Base-by-base conservation (phyloP, 257 asterid genomes). In the Verbena officinalis region DNA sequence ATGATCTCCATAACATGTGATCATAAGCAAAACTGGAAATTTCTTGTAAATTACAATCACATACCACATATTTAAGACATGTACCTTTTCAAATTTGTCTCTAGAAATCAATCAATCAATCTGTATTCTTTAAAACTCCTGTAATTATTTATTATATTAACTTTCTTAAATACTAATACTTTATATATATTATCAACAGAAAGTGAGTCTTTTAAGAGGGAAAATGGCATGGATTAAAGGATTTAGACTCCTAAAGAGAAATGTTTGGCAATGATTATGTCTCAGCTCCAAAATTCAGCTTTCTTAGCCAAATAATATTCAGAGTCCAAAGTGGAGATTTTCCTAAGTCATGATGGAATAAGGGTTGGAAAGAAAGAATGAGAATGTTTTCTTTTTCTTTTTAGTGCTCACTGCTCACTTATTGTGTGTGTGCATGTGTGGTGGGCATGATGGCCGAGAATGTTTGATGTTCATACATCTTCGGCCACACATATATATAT, bases 261-360 rank as follows among this genome's bases (percentile, higher is more conserved):
- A 71, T 73, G 79, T 46, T 61, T 40, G 67, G 83, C 61, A 78
- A 87, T 87, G 73, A 87, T 83, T 75, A 34, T 82, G 90, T 80
- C 90, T 70, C 33, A 58, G 67, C 73, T 66, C 73, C 80, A 84
- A 75, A n/a, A 70, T 72, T 68, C 75, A 65, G 81, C 82, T 72
- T 81, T 61, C 51, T 69, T 48, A 52, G 36, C 63, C 63, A 77
- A 68, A 50, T n/a, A 59, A 67, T 62, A 39, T 65, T 62, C 31
- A 46, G 19, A 54, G 79, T 73, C 84, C 73, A 84, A 81, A 81
- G 88, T 75, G 81, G 82, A 82, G 77, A 71, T 77, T 77, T 73
- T 61, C 78, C 73, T 64, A 63, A 72, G 64, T 80, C 79, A 80
- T 77, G 79, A 79, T 81, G 79, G 46, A 71, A 74, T 58, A 51